phyloP scores from a whole-genome alignment of 139 green algal genomes.

The Tetraselmis striata region DNA sequence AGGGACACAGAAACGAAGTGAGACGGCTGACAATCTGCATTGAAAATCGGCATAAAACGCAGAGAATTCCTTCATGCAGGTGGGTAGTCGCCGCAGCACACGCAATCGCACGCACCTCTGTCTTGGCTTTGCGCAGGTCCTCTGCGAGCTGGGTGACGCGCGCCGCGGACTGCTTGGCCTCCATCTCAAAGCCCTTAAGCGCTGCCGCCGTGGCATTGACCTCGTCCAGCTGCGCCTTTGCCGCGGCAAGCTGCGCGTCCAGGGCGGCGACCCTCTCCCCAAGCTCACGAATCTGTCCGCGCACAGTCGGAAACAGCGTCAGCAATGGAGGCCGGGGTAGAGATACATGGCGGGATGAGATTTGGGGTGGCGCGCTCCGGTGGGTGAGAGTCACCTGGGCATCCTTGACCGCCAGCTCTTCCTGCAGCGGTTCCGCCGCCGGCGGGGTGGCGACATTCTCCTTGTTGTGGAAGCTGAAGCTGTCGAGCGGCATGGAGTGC shows the following conservation, averaged over 20 bases:
- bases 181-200: not conserved
- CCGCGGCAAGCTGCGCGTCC: not conserved
- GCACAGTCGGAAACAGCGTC: too few relatives aligned
- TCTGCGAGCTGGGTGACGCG: not conserved
- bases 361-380: too few relatives aligned
- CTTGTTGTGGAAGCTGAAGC: not conserved
- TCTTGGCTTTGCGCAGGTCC: not conserved
- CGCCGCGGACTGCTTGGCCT: not conserved
- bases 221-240: not conserved
- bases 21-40: too few relatives aligned
- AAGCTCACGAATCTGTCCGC: not conserved
- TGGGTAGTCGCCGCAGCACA: too few relatives aligned
- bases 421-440: not conserved
- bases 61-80: too few relatives aligned
- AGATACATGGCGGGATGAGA: too few relatives aligned
- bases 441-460: not conserved
- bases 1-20: too few relatives aligned
- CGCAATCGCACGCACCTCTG: not conserved
- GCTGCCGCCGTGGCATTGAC: not conserved
- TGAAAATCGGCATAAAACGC: too few relatives aligned
- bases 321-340: too few relatives aligned
- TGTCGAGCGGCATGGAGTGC: not conserved
- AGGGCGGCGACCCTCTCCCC: not conserved
- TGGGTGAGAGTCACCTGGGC: too few relatives aligned
- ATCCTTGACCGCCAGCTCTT: not conserved